A percentile compares a stretch with the other conserved stretches of the same genome.
phyloP scores from a whole-genome alignment of 148 eudicot species.

The Heliosperma pusillum region DNA sequence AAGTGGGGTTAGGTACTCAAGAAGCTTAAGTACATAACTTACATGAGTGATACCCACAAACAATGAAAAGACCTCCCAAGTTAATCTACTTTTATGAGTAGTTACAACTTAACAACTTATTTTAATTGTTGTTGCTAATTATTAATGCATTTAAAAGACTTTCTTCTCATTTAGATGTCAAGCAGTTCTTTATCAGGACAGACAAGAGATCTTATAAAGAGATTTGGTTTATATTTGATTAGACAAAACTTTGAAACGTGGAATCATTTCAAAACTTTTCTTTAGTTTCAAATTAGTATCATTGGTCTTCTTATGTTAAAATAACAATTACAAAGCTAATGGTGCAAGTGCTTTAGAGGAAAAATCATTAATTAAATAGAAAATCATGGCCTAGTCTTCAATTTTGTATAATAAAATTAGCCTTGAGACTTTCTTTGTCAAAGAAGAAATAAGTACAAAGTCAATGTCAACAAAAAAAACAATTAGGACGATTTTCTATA shows the following conservation, averaged over 20 bases:
- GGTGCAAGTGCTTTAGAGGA: not conserved
- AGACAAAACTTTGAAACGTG: constrained; percentile 30
- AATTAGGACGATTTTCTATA: no score
- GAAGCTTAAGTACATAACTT: constrained; percentile 18
- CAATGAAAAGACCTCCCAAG: not conserved
- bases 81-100: not conserved
- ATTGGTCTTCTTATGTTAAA: not conserved
- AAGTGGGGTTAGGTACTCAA: constrained; percentile 28
- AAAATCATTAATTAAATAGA: no score
- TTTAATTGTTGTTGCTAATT: not conserved
- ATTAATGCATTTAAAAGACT: constrained; percentile 2
- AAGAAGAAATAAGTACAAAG: no score
- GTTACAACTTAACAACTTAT: not conserved
- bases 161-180: constrained; percentile 33
- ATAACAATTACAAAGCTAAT: not conserved
- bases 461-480: no score
- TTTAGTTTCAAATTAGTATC: constrained; percentile 4
- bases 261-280: constrained; percentile 19
- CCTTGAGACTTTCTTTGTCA: no score
- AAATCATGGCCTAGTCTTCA: not conserved
- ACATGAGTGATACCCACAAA: constrained; percentile 9
- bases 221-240: constrained; percentile 42
- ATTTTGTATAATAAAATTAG: no score
- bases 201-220: constrained; percentile 47
- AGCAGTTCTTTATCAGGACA: constrained; percentile 26